These are phyloP conservation scores for Apiotrichum laibachii DNA, from an alignment of 1,284 basidiomycete genomes.

Conservation along the genomic window DNA sequence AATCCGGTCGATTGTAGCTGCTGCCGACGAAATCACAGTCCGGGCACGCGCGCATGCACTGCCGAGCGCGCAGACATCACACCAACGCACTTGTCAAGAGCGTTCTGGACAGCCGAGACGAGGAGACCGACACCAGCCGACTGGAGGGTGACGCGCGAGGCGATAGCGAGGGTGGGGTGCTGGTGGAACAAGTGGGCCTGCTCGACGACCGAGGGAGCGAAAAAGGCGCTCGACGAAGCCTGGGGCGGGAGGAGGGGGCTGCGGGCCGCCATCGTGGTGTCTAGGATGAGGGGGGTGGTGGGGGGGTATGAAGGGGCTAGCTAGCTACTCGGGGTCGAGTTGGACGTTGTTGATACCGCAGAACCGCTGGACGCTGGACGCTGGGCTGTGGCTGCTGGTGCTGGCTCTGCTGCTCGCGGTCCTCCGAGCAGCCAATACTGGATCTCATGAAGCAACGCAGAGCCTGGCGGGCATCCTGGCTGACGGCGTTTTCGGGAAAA, in stretches of 20 bases:
- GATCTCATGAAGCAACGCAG: slow-evolving; percentile 13
- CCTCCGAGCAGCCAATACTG: slow-evolving; percentile 18
- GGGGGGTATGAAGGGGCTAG: neutral
- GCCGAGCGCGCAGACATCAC: neutral
- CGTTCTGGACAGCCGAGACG: slow-evolving; percentile 79
- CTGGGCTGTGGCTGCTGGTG: neutral
- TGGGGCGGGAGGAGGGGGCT: slow-evolving; percentile 41
- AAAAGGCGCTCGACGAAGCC: slow-evolving; percentile 29
- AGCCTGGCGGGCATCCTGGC: no score
- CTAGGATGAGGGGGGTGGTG: neutral
- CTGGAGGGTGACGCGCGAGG: slow-evolving; percentile 64
- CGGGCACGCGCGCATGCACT: no score
- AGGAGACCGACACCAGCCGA: slow-evolving; percentile 71
- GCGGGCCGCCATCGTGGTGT: slow-evolving; percentile 27
- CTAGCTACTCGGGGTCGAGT: neutral
- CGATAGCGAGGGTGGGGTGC: slow-evolving; percentile 45
- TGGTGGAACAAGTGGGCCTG: slow-evolving; percentile 38
- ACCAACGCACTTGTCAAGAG: slow-evolving; percentile 59
- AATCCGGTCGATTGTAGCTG: no score
- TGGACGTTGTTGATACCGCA: neutral
- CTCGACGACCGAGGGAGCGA: slow-evolving; percentile 41
- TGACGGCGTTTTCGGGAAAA: no score
- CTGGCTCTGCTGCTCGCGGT: no score
- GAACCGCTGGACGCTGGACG: neutral
- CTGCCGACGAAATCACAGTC: no score